A percentile compares a stretch with the other conserved stretches of the same genome.
phyloP scores from a whole-genome alignment of 345 rosid genomes.

The Erucastrum elatum region DNA sequence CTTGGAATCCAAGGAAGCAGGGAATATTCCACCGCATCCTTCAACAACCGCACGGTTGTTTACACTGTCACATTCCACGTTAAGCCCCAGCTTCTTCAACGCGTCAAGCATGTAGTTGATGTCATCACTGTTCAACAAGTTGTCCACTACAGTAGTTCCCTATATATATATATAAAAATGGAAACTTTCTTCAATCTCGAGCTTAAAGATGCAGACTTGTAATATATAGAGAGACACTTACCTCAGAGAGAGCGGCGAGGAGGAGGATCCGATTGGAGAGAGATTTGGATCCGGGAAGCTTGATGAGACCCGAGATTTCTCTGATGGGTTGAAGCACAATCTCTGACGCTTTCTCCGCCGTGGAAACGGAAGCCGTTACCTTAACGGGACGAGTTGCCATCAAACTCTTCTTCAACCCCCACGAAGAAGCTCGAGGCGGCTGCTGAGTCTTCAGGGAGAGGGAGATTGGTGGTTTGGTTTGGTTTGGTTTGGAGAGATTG shows the following conservation, averaged over 20 bases:
- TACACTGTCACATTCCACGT: slow-evolving; percentile 57
- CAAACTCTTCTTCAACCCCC: slow-evolving; percentile 37
- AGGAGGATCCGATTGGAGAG: slow-evolving; percentile 90
- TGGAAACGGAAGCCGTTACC: slow-evolving; percentile 58
- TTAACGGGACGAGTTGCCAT: slow-evolving; percentile 33
- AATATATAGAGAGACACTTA: not conserved
- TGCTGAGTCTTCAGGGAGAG: slow-evolving; percentile 48
- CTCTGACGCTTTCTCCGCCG: slow-evolving; percentile 74
- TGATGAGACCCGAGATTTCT: slow-evolving; percentile 80
- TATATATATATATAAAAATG: slow-evolving; percentile 15
- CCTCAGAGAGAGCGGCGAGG: slow-evolving; percentile 93
- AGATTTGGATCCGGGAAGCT: slow-evolving; percentile 92
- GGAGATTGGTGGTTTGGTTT: slow-evolving; percentile 31
- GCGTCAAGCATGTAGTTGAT: slow-evolving; percentile 90
- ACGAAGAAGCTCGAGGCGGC: slow-evolving; percentile 29
- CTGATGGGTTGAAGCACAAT: slow-evolving; percentile 72
- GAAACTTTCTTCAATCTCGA: not conserved
- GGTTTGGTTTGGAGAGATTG: slow-evolving; percentile 37
- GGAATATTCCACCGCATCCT: slow-evolving; percentile 87
- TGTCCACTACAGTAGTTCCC: slow-evolving; percentile 93
- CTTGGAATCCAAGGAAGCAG: slow-evolving; percentile 54
- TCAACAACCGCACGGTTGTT: slow-evolving; percentile 63
- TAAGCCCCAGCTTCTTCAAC: slow-evolving; percentile 67
- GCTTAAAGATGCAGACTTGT: not conserved
- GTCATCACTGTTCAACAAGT: slow-evolving; percentile 88